Conservation (phyloP, 805 yeast species). For the Pichia thaimueangensis region DNA sequence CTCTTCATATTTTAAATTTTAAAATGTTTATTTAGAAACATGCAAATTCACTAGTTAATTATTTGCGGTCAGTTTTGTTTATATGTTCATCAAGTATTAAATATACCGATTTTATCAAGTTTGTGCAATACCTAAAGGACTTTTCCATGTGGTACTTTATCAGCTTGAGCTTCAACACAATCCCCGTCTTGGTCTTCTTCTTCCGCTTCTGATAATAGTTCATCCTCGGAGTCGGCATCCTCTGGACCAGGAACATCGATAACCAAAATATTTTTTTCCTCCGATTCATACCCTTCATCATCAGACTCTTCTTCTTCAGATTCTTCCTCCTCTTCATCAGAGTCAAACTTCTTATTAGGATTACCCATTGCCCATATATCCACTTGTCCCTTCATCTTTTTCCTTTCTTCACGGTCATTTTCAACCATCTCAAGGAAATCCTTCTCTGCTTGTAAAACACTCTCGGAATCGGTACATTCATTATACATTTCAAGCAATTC, state of each 20-base stretch:
- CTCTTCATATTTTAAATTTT: too few species aligned
- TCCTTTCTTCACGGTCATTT: constrained; percentile 56
- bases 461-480: constrained; percentile 72
- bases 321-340: constrained; percentile 20
- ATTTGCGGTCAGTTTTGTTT: too few species aligned
- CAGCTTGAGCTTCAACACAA: too few species aligned
- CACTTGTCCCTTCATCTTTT: constrained; percentile 41
- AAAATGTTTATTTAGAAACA: too few species aligned
- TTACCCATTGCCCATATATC: constrained; percentile 80
- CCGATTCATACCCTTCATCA: constrained; percentile 8
- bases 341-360: constrained; percentile 44
- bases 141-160: too few species aligned
- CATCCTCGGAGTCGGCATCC: background rate
- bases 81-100: too few species aligned
- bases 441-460: constrained; percentile 66
- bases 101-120: too few species aligned
- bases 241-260: constrained; percentile 14
- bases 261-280: constrained; percentile 9
- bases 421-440: constrained; percentile 68
- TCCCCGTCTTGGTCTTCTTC: constrained; percentile 6
- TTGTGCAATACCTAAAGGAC: too few species aligned
- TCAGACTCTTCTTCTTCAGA: constrained; percentile 17
- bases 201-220: constrained; percentile 3
- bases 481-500: constrained; percentile 73
- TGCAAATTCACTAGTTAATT: too few species aligned